Evolutionary conservation across 495 filamentous ascomycete species (phyloP), one percentile per base, ranked within the genome.

Genomic region (Aspergillus ellipticus): DNA sequence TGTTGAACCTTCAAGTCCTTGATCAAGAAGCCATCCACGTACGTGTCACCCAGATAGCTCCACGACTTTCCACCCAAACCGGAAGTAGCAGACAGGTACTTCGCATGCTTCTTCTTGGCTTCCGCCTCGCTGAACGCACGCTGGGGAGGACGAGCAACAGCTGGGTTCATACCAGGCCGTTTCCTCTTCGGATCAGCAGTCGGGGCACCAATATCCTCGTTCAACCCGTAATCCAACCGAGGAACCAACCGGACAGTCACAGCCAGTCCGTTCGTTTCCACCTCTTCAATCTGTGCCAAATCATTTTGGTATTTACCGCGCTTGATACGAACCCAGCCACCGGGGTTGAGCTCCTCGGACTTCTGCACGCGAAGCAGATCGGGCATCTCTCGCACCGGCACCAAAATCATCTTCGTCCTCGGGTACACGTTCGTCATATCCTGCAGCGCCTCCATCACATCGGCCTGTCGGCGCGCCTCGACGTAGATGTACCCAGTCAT

Each of bases 351-450:
- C n/a, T 86, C 85, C 49, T 91, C 88, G 0, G 85, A 90, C 74
- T 96, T 96, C 26, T 82, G 83, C 26, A 92, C 90, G 22, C 90
- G 83, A n/a, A 99, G 74, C 8, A 99, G 84, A 70, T 97, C 94
- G 0, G 95, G 92, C 87, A 96, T 95, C 71, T 99, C 95, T 69
- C 92, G 92, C 61, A 97, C 90, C n/a, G 92, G 90, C 42, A 97
- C 89, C 31, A 96, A 71, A 33, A 90, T 80, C 69, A 90, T 82
- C 69, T 92, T 94, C 22, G 83, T 85, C 45, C 89, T 79, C 16
- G 90, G 88, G 66, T 96, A 98, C 24, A 90, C 86, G 66, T 92
- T 89, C 53, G 86, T 83, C 59, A 97, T 82, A 8, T 86, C 89
- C 45, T 96, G 89, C 29, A 94, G 74, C 4, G 89, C 88, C 9